phyloP scores from a whole-genome alignment of 2,329 filamentous ascomycete species.

The Clonostachys solani region DNA sequence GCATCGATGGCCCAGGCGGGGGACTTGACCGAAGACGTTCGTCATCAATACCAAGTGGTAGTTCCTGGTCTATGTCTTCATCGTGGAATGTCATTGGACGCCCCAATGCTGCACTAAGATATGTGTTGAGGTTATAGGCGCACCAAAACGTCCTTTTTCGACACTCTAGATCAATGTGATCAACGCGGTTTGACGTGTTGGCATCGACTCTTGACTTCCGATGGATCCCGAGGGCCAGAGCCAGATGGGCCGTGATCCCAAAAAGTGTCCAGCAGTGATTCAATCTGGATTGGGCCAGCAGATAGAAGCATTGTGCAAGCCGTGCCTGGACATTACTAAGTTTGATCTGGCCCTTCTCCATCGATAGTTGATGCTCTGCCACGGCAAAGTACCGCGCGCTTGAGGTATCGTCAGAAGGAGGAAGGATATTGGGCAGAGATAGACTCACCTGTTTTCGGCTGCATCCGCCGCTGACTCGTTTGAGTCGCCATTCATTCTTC shows the following conservation, averaged over 20 bases:
- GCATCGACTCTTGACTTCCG: conserved; percentile 12
- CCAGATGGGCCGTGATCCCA: conserved; percentile 32
- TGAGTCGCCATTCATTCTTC: conserved; percentile 3
- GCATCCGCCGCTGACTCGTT: conserved; percentile 22
- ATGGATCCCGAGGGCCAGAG: conserved; percentile 32
- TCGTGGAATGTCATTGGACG: conserved; percentile 58
- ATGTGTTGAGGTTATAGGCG: conserved; percentile 60
- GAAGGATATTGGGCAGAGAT: neutral
- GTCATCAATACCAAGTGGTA: conserved; percentile 51
- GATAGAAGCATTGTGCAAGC: conserved; percentile 35
- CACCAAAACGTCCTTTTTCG: conserved; percentile 55
- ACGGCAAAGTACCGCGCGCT: conserved; percentile 24
- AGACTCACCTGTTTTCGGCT: conserved; percentile 38
- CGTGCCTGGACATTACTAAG: conserved; percentile 35
- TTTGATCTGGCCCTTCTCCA: conserved; percentile 29
- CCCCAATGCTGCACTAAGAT: conserved; percentile 58
- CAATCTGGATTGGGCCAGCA: conserved; percentile 37
- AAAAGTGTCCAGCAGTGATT: conserved; percentile 44
- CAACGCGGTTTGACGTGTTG: conserved; percentile 6
- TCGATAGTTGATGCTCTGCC: conserved; percentile 29
- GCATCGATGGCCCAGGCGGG: neutral
- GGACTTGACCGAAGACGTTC: conserved; percentile 22
- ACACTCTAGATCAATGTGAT: conserved; percentile 29
- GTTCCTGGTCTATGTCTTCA: conserved; percentile 60
- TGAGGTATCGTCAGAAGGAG: neutral